phyloP scores from a whole-genome alignment of 2,329 filamentous ascomycete genomes.

The Magnaporthales sp. region DNA sequence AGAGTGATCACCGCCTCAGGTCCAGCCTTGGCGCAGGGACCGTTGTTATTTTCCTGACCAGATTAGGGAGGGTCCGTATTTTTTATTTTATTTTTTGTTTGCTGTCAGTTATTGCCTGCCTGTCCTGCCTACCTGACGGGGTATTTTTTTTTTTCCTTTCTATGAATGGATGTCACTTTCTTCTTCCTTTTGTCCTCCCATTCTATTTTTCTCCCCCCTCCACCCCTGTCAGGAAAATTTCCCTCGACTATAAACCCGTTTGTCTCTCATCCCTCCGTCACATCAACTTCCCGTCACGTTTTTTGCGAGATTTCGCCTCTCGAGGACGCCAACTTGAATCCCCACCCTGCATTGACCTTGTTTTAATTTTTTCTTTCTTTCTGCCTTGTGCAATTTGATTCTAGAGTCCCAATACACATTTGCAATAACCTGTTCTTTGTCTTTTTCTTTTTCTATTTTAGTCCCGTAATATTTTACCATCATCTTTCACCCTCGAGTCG shows the following conservation, averaged over 20 bases:
- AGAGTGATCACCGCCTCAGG: slow-evolving; percentile 1
- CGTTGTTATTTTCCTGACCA: slow-evolving; percentile 1
- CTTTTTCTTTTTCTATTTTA: not conserved
- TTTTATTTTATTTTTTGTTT: not conserved
- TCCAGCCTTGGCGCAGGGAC: slow-evolving; percentile 1
- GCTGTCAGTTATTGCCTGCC: not conserved
- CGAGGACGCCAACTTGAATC: not conserved
- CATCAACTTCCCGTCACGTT: not conserved
- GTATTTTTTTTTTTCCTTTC: not conserved
- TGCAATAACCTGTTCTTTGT: not conserved
- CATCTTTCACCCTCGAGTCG: not conserved
- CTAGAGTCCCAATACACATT: not conserved
- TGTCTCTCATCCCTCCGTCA: not conserved
- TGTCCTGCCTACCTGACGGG: not conserved
- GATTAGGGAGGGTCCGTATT: not conserved
- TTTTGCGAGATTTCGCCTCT: slow-evolving; percentile 1
- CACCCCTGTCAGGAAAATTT: not conserved
- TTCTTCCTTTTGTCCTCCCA: not conserved
- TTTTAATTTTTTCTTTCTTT: not conserved
- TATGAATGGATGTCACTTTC: not conserved
- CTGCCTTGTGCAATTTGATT: not conserved
- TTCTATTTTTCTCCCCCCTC: not conserved
- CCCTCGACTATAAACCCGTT: not conserved
- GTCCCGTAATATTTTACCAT: not conserved
- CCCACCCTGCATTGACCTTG: slow-evolving; percentile 1